phyloP scores from a whole-genome alignment of 768 basidiomycete species.

The Termitomyces sp. region DNA sequence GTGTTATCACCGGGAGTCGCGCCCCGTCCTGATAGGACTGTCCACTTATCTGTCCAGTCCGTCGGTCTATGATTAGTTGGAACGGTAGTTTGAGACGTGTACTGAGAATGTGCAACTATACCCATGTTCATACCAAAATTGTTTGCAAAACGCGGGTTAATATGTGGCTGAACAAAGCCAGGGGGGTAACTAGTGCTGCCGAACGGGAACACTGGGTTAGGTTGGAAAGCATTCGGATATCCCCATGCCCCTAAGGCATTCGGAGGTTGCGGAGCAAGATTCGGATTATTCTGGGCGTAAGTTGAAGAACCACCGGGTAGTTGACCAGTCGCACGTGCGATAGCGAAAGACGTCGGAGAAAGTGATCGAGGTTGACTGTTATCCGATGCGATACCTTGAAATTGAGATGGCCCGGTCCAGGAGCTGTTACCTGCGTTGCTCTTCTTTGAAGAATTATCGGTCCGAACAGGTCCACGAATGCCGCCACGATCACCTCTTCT shows the following conservation, averaged over 20 bases:
- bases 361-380: slow-evolving; percentile 26
- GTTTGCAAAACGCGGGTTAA: slow-evolving; percentile 75
- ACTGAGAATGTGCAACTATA: slow-evolving; percentile 13
- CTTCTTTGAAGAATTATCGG: slow-evolving; percentile 6
- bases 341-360: slow-evolving; percentile 42
- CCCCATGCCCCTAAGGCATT: slow-evolving; percentile 3
- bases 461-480: slow-evolving; percentile 21
- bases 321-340: slow-evolving; percentile 41
- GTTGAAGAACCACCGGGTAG: slow-evolving; percentile 18
- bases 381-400: slow-evolving; percentile 17
- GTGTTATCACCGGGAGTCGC: slow-evolving; percentile 10
- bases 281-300: slow-evolving; percentile 5
- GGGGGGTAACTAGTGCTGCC: slow-evolving; percentile 13
- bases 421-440: slow-evolving; percentile 13
- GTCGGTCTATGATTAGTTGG: slow-evolving; percentile 1
- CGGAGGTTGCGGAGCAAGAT: neutral
- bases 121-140: slow-evolving; percentile 48
- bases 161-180: slow-evolving; percentile 65
- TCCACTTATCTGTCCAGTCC: slow-evolving; percentile 36
- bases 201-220: slow-evolving; percentile 15
- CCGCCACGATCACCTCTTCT: slow-evolving; percentile 25
- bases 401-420: slow-evolving; percentile 13
- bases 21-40: slow-evolving; percentile 18
- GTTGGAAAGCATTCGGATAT: slow-evolving; percentile 15
- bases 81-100: slow-evolving; percentile 7